Conservation (phyloP, 2,329 filamentous ascomycete species). For the Domatiomyces catenatus region DNA sequence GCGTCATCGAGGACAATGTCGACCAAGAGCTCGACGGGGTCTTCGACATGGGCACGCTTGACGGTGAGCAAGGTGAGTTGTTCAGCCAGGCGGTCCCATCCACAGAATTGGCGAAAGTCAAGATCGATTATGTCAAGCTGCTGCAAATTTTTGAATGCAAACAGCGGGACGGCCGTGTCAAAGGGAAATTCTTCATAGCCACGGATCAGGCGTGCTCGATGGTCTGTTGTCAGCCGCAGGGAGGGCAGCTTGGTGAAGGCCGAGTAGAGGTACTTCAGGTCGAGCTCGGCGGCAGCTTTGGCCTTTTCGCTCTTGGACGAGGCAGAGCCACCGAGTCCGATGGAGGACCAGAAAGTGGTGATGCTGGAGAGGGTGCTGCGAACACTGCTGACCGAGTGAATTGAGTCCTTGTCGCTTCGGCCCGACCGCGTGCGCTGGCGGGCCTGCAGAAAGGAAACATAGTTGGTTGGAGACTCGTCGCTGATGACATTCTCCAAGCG, state of each 20-base stretch:
- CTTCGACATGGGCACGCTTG: conserved; percentile 74
- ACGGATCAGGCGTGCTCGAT: conserved; percentile 72
- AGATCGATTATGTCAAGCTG: conserved; percentile 87
- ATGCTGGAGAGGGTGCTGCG: conserved; percentile 95
- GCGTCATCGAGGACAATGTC: conserved; percentile 94
- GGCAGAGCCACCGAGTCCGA: conserved; percentile 67
- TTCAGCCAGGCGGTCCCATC: conserved; percentile 88
- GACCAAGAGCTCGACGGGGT: conserved; percentile 76
- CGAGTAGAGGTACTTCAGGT: conserved; percentile 92
- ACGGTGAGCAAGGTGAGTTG: conserved; percentile 79
- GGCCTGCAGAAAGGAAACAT: conserved; percentile 68
- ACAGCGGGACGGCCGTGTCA: conserved; percentile 89
- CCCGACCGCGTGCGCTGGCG: conserved; percentile 68
- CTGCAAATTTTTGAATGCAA: conserved; percentile 93
- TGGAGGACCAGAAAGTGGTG: conserved; percentile 79
- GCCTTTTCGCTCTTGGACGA: conserved; percentile 76
- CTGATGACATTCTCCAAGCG: conserved; percentile 88
- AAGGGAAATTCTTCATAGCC: conserved; percentile 97
- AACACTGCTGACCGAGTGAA: conserved; percentile 91
- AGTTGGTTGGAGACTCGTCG: conserved; percentile 71
- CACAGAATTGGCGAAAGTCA: conserved; percentile 92
- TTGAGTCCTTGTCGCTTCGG: conserved; percentile 72
- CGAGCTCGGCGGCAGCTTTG: conserved; percentile 67
- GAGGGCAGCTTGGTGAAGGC: conserved; percentile 97
- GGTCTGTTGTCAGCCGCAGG: conserved; percentile 77